A percentile compares a stretch with the other conserved stretches of the same genome.
Evolutionary conservation across 2,329 filamentous ascomycete genomes (phyloP).

Genomic region (Lasiodiplodia hormozganensis): DNA sequence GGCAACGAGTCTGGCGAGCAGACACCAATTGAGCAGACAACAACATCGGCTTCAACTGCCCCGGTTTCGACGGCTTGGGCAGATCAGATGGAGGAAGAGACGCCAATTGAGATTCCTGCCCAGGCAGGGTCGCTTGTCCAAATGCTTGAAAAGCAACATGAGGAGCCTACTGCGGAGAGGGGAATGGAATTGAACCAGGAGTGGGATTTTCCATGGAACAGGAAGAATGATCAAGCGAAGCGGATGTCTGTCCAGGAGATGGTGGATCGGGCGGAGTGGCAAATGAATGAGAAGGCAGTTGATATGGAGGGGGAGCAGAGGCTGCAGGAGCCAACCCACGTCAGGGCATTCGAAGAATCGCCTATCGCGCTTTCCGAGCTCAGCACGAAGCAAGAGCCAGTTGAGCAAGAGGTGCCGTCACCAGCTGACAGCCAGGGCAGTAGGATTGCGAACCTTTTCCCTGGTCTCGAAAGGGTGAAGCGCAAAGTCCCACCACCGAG

Average conservation of each 20-base stretch:
- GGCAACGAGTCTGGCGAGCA: constrained; percentile 23
- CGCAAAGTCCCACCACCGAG: constrained; percentile 44
- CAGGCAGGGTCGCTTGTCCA: constrained; percentile 4
- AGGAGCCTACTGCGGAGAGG: not conserved
- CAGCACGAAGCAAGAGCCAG: not conserved
- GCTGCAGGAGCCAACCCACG: not conserved
- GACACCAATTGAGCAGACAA: constrained; percentile 22
- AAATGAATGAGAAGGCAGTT: not conserved
- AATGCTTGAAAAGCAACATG: not conserved
- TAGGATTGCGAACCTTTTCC: constrained; percentile 30
- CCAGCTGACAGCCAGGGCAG: constrained; percentile 10
- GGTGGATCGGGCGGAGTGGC: constrained; percentile 1
- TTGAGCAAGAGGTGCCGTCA: not conserved
- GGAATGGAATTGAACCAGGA: not conserved
- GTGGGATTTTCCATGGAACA: constrained; percentile 14
- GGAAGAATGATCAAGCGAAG: not conserved
- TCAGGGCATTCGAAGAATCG: not conserved
- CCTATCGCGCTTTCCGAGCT: not conserved
- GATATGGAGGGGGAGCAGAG: not conserved
- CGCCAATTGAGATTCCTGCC: constrained; percentile 3
- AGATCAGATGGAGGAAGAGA: constrained; percentile 18
- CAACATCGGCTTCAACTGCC: not conserved
- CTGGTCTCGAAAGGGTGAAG: constrained; percentile 38
- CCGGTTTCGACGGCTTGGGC: constrained; percentile 17
- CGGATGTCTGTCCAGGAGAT: constrained; percentile 12